Conservation (phyloP, 495 filamentous ascomycete genomes). For the Aspergillus panamensis region DNA sequence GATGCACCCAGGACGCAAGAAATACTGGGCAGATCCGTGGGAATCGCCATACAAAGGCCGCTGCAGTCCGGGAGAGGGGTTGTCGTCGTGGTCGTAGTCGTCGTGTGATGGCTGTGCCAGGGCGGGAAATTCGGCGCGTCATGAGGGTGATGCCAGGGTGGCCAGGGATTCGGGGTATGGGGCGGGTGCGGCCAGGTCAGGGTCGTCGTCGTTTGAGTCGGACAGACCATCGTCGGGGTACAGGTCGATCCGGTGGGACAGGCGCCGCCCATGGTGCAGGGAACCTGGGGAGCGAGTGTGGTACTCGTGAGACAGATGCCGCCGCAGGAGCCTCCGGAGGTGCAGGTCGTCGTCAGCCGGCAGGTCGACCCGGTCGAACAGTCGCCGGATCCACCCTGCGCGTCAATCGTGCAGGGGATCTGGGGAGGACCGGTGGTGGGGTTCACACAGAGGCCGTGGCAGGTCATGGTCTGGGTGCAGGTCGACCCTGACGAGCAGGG, state of each 20-base stretch:
- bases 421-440: not conserved
- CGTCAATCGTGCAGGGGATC: not conserved
- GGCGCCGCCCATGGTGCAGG: not conserved
- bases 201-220: not conserved
- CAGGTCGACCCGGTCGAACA: not conserved
- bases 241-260: slow-evolving; percentile 2
- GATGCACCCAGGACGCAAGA: not conserved
- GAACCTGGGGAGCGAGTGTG: not conserved
- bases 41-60: not conserved
- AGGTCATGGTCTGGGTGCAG: slow-evolving; percentile 2
- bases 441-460: not conserved
- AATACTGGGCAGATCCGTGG: not conserved
- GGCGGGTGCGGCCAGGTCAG: too few relatives aligned
- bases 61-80: not conserved
- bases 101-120: too few relatives aligned
- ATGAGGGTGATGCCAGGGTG: too few relatives aligned
- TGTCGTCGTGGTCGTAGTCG: too few relatives aligned
- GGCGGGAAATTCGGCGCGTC: too few relatives aligned
- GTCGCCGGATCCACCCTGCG: not conserved
- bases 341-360: not conserved
- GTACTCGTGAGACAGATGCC: not conserved
- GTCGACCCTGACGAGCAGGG: not conserved
- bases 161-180: too few relatives aligned
- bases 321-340: not conserved
- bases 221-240: not conserved